Evolutionary conservation across 2,329 filamentous ascomycete species (phyloP).

Genomic region (Exophiala phaeomuriformis): DNA sequence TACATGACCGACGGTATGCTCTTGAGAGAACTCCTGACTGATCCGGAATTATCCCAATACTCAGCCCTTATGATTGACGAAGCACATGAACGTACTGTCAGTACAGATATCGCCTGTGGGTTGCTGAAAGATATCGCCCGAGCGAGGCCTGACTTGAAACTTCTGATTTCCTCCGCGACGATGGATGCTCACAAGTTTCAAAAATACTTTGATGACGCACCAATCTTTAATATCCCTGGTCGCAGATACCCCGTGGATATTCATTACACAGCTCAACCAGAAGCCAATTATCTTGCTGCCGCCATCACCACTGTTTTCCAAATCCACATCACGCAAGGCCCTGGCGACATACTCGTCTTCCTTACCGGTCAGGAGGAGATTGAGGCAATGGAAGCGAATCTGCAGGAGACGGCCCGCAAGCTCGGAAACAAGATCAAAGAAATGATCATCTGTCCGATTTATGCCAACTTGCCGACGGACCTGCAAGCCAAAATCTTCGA

Average conservation of each 20-base stretch:
- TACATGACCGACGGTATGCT: conserved; percentile 99
- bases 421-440: conserved; percentile 78
- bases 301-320: conserved; percentile 92
- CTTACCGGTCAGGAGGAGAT: conserved; percentile 96
- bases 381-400: conserved; percentile 72
- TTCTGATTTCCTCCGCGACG: conserved; percentile 89
- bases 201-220: conserved; percentile 82
- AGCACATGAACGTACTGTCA: conserved; percentile 86
- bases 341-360: conserved; percentile 90
- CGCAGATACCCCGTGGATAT: conserved; percentile 84
- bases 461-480: conserved; percentile 85
- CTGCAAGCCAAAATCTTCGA: conserved; percentile 92
- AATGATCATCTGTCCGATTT: conserved; percentile 86
- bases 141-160: conserved; percentile 74
- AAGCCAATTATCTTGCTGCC: conserved; percentile 87
- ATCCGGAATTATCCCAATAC: conserved; percentile 75
- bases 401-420: conserved; percentile 79
- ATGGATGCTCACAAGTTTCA: conserved; percentile 92
- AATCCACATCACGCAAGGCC: conserved; percentile 76
- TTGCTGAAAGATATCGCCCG: conserved; percentile 82
- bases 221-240: conserved; percentile 91
- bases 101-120: conserved; percentile 83
- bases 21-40: conserved; percentile 79
- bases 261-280: conserved; percentile 81
- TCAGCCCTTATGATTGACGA: conserved; percentile 94